These are phyloP conservation scores for Nevesoporus exiguus DNA, from an alignment of 768 basidiomycete species.

Conservation along the genomic window DNA sequence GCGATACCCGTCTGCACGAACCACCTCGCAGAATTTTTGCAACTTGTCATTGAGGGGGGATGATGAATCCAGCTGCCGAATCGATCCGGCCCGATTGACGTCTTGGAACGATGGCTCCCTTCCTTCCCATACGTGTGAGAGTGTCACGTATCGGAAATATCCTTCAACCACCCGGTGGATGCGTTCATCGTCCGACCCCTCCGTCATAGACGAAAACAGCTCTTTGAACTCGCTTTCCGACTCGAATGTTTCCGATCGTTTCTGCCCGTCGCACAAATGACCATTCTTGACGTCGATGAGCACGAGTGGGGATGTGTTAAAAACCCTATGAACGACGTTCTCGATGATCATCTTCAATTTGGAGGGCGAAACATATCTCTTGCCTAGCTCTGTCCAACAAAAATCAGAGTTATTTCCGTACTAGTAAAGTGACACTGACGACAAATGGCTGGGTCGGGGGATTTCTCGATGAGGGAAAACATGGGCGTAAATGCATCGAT, in stretches of 20 bases:
- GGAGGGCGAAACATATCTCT: background rate
- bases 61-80: constrained; percentile 4
- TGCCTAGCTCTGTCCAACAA: background rate
- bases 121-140: constrained; percentile 14
- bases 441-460: background rate
- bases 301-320: background rate
- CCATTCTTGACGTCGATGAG: constrained; percentile 1
- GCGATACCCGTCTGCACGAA: no score
- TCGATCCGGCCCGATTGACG: background rate
- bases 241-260: background rate
- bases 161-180: background rate
- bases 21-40: no score
- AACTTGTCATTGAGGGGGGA: no score
- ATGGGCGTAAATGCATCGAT: background rate
- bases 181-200: background rate
- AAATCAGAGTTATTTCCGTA: rapidly evolving
- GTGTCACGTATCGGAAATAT: constrained; percentile 10
- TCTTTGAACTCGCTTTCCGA: background rate
- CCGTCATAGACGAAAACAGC: constrained; percentile 7
- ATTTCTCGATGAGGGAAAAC: background rate
- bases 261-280: background rate
- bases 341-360: background rate
- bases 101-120: constrained; percentile 8
- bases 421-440: background rate
- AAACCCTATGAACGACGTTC: background rate